Evolutionary conservation across 202 grass and related monocot genomes (phyloP), one percentile per base, ranked within the genome.

Genomic region (Schoenoplectus triqueter): DNA sequence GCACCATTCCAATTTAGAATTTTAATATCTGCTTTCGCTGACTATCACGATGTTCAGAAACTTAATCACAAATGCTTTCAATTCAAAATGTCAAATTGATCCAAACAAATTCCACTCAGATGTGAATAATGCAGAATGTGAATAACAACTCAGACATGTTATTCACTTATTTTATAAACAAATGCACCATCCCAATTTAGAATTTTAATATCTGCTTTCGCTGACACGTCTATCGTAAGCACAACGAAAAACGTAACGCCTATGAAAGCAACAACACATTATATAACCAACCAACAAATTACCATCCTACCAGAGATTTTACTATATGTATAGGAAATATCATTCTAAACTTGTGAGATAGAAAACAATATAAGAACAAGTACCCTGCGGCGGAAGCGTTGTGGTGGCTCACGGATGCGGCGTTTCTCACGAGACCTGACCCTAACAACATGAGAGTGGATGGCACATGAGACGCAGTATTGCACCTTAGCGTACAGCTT

Each of bases 321-420:
- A 3, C 11, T 42, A 7, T 0, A 64, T 64, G 19, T 22, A 65
- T 61, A 1, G 15, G 10, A 67, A 2, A 40, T 41, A 61, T 50
- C 11, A 44, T 67, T n/a, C 3, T 22, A 22, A 48, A 70, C 10
- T 5, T 17, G 20, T 56, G 61, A 69, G 13, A 59, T 1, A 59
- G 15, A 47, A 1, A 31, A 31, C 75, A 61, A 69, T 0, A 41
- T 7, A 65, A 62, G 66, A 61, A 42, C 5, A 44, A 59, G 70
- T 93, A 97, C 94, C 94, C 88, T 89, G 78, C 86, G 88, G 42
- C 91, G 93, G 88, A 97, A 97, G 20, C 86, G 88, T 85, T 93
- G 94, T 0, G 91, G 94, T 9, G 89, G 91, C 68, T 97, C 94
- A 89, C 88, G 88, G 80, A 88, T 87, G 82, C 94, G 91, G 63